Base-by-base conservation (phyloP, 768 basidiomycete species). In the Leccinum aurantiacum region DNA sequence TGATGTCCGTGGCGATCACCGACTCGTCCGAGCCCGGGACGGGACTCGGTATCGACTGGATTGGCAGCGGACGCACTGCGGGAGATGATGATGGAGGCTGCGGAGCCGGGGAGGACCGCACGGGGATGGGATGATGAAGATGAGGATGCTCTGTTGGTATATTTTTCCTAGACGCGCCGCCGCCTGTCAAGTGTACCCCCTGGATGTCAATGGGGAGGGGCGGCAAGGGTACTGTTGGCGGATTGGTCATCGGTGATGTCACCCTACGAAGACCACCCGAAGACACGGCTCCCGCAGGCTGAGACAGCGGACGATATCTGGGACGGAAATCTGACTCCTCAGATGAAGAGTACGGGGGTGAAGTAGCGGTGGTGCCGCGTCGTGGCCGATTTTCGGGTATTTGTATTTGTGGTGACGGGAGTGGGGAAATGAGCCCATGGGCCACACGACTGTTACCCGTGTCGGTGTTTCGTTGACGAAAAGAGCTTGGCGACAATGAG, bases 201-300 rank as follows among this genome's bases (percentile, higher is more conserved):
- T 53, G 61, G 29, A 56, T 61, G 46, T 27, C 33, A 44, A 63
- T 51, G 3, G 70, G 70, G 41, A 70, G 47, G 6, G 70, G 66
- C 1, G 70, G 70, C 41, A 72, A 55, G 17, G 70, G 67, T 7
- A 53, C 22, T 13, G 56, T 59, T 6, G 70, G 71, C 51, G 69
- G 64, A 37, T 22, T 7, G 25, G 57, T 44, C 19, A 1, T 57
- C 22, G 70, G 63, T 13, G 58, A 61, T 9, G 66, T 57, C 15
- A 57, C 52, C 38, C 59, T 59, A 25, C 53, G 62, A 25, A 9
- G 31, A 41, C 41, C 9, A 41, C 44, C 19, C 4, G 59, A 46
- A n/a, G 69, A 60, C 3, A 37, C 6, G 14, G 37, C 9, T 56
- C 17, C 35, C 11, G 8, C 6, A 27, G 41, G 14, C 5, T 59